Conservation (phyloP, 805 yeast species). For the Debaryomyces tyrocola region DNA sequence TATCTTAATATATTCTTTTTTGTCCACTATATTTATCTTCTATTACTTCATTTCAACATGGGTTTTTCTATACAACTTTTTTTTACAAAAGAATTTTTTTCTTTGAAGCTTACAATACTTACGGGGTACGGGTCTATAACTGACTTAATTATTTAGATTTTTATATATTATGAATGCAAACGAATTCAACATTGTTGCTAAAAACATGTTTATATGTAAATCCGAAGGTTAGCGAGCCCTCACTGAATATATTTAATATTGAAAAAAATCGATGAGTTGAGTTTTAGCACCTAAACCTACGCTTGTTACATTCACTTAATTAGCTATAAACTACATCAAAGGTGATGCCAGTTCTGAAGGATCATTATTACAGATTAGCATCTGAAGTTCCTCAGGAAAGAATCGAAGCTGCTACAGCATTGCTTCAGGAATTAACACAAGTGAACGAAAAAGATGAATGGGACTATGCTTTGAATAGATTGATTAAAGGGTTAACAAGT, state of each 20-base stretch:
- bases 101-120: background rate
- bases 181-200: slow-evolving; percentile 15
- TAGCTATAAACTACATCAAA: background rate
- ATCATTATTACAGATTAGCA: slow-evolving; percentile 73
- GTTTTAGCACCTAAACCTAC: background rate
- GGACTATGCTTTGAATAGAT: slow-evolving; percentile 76
- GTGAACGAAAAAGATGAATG: slow-evolving; percentile 57
- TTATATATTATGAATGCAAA: slow-evolving; percentile 5
- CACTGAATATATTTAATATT: background rate
- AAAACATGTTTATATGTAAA: background rate
- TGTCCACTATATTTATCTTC: background rate
- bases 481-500: slow-evolving; percentile 79
- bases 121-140: slow-evolving; percentile 5
- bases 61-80: slow-evolving; percentile 7
- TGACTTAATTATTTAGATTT: background rate
- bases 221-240: background rate
- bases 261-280: slow-evolving; percentile 6
- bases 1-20: background rate
- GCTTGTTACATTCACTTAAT: background rate
- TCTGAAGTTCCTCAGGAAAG: slow-evolving; percentile 76
- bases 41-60: slow-evolving; percentile 24
- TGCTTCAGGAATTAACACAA: slow-evolving; percentile 58
- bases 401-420: slow-evolving; percentile 63
- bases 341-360: slow-evolving; percentile 58
- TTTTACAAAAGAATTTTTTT: slow-evolving; percentile 4